Conservation (phyloP, 768 basidiomycete species). For the Leccinum subtestaceum region DNA sequence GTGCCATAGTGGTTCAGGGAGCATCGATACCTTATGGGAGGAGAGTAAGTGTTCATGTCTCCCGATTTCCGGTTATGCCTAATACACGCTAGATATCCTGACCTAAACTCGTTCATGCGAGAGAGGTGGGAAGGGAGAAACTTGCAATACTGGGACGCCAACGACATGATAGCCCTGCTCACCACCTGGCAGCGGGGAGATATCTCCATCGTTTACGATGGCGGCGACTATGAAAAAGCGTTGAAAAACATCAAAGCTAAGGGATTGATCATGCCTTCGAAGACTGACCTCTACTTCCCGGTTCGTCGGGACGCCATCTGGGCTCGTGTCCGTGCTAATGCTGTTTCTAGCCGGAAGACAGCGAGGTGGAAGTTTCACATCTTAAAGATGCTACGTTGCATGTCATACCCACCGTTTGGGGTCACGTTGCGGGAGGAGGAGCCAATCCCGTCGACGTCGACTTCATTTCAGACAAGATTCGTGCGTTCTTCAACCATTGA, state of each 20-base stretch:
- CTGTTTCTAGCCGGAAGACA: conserved; percentile 50
- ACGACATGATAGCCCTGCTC: conserved; percentile 50
- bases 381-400: conserved; percentile 44
- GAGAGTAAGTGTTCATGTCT: conserved; percentile 32
- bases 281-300: conserved; percentile 60
- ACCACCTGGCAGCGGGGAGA: conserved; percentile 55
- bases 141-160: conserved; percentile 50
- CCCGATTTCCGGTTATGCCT: neutral
- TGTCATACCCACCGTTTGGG: conserved; percentile 57
- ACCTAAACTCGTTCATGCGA: conserved; percentile 47
- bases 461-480: conserved; percentile 43
- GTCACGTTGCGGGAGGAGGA: conserved; percentile 54
- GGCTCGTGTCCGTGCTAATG: neutral
- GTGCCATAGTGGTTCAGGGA: conserved; percentile 52
- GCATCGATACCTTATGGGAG: conserved; percentile 41
- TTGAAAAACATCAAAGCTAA: conserved; percentile 47
- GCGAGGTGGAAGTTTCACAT: conserved; percentile 43
- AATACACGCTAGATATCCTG: conserved; percentile 38
- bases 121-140: conserved; percentile 50
- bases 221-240: conserved; percentile 41
- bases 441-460: conserved; percentile 37
- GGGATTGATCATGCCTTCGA: conserved; percentile 57
- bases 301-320: conserved; percentile 26
- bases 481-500: conserved; percentile 39
- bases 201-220: conserved; percentile 44